Evolutionary conservation across 1,139 yeast genomes (phyloP).

Genomic region (Magnusiomyces paraingens): DNA sequence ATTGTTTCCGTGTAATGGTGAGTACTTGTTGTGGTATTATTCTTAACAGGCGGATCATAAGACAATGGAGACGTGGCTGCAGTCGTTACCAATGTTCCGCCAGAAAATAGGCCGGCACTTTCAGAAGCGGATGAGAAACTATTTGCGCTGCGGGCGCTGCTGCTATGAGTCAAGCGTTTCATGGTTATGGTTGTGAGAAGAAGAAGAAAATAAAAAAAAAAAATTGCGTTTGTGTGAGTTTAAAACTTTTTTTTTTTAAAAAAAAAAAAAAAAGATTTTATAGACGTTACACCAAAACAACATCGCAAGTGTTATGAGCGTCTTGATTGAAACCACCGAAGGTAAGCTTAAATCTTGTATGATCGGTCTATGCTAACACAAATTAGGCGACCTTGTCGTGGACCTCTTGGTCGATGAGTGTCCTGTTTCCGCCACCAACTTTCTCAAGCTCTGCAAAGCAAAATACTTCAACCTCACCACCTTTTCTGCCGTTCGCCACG

Average conservation of each 20-base stretch:
- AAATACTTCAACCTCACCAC: constrained; percentile 51
- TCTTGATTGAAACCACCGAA: constrained; percentile 48
- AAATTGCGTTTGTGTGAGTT: not conserved
- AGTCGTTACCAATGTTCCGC: not conserved
- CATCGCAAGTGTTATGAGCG: constrained; percentile 41
- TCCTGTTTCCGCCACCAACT: constrained; percentile 41
- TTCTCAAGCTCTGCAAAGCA: constrained; percentile 48
- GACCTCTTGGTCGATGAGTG: constrained; percentile 41
- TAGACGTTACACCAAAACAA: not conserved
- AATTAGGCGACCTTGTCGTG: constrained; percentile 44
- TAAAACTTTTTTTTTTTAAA: not conserved
- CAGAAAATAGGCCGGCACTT: not conserved
- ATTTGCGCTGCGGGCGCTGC: not conserved
- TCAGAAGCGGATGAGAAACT: too few species aligned
- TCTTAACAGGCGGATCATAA: not conserved
- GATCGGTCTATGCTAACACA: too few species aligned
- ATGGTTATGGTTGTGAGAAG: too few species aligned
- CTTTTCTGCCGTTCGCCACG: constrained; percentile 39
- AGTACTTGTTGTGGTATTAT: not conserved
- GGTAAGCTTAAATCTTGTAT: constrained; percentile 35
- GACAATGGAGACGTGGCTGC: constrained; percentile 1
- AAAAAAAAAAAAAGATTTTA: not conserved
- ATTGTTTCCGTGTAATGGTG: not conserved
- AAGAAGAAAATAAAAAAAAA: too few species aligned
- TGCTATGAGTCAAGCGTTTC: not conserved